Percentiles rank a stretch among this genome's conserved stretches.
These are phyloP conservation scores for Chaetomium globosum DNA, from an alignment of 2,329 filamentous ascomycete species.

Conservation along the genomic window DNA sequence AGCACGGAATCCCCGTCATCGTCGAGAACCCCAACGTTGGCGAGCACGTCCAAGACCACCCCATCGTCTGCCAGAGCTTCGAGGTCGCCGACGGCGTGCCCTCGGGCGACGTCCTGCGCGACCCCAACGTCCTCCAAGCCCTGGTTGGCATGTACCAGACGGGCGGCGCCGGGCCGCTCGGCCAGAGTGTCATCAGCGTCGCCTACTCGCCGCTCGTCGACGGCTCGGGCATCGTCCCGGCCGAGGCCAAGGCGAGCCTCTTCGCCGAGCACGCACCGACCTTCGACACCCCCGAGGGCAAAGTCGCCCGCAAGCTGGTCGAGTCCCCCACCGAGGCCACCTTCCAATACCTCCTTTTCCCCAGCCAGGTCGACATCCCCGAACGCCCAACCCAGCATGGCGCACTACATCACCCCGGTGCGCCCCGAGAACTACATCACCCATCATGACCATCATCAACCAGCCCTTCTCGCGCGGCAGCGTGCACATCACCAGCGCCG, in stretches of 20 bases:
- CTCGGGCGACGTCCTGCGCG: constrained; percentile 43
- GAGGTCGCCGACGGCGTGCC: constrained; percentile 47
- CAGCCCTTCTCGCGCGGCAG: constrained; percentile 64
- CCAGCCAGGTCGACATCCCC: constrained; percentile 38
- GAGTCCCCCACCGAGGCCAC: constrained; percentile 39
- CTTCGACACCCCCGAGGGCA: constrained; percentile 26
- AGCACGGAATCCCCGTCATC: constrained; percentile 44
- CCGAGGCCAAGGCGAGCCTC: constrained; percentile 36
- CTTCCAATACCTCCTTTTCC: constrained; percentile 44
- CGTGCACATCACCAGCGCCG: constrained; percentile 56
- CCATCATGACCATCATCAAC: constrained; percentile 59
- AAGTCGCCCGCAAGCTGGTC: constrained; percentile 40
- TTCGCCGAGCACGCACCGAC: constrained; percentile 35
- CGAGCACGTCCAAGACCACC: constrained; percentile 52
- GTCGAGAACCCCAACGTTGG: constrained; percentile 51
- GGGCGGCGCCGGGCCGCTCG: constrained; percentile 40
- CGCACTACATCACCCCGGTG: constrained; percentile 39
- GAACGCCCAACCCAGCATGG: constrained; percentile 35
- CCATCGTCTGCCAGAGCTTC: constrained; percentile 44
- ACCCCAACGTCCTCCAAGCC: constrained; percentile 41
- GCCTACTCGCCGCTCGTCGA: constrained; percentile 44
- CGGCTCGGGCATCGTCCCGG: constrained; percentile 36
- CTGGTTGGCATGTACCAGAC: constrained; percentile 44
- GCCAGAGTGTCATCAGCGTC: constrained; percentile 45
- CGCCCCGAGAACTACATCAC: constrained; percentile 56